Conservation (phyloP, 768 basidiomycete genomes). For the Suillus plorans region DNA sequence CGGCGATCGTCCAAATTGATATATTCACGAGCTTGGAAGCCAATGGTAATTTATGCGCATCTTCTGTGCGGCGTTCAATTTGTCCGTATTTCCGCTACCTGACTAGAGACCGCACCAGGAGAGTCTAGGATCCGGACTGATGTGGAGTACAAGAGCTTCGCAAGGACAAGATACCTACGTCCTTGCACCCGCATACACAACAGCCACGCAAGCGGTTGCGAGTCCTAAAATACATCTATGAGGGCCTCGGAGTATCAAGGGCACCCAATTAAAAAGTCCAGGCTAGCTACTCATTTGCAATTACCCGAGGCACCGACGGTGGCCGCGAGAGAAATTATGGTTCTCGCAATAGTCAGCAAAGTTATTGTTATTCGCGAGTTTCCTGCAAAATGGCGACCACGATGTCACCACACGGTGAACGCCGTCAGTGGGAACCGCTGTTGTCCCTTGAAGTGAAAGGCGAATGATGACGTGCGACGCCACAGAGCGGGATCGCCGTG, state of each 20-base stretch:
- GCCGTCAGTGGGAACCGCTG: background rate
- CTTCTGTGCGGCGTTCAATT: background rate
- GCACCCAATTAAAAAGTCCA: background rate
- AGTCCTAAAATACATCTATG: background rate
- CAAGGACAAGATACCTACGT: background rate
- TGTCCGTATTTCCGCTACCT: background rate
- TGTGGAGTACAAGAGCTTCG: background rate
- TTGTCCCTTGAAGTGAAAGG: background rate
- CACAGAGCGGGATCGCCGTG: background rate
- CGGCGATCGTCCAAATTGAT: background rate
- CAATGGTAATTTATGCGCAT: background rate
- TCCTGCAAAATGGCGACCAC: background rate
- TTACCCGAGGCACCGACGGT: background rate
- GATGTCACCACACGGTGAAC: background rate
- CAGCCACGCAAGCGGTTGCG: background rate
- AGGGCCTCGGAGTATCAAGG: background rate
- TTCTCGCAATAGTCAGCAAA: background rate
- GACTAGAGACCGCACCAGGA: background rate
- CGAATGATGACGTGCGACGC: background rate
- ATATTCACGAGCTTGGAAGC: background rate
- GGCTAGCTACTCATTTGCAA: background rate
- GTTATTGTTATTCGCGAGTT: background rate
- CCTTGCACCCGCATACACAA: background rate
- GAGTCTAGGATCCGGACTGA: background rate
- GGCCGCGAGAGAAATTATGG: background rate